Evolutionary conservation across 106 monocot species (phyloP).

Genomic region (Acanthochlamys bracteata): DNA sequence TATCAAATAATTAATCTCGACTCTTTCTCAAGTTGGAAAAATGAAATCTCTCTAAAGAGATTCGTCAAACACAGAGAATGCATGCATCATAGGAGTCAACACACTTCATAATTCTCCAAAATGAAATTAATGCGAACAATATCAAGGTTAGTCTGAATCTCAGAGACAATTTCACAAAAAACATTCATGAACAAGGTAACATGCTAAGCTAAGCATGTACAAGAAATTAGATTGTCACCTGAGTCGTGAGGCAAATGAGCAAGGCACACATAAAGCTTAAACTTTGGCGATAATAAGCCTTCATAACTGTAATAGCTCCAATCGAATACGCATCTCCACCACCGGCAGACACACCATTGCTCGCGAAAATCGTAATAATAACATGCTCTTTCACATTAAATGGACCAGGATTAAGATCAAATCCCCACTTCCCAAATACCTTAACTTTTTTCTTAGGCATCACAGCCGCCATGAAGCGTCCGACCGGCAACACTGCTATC

Average conservation of each 20-base stretch:
- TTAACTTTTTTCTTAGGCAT: conserved; percentile 47
- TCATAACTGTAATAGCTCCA: conserved; percentile 86
- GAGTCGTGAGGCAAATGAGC: conserved; percentile 78
- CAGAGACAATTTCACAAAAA: too few relatives aligned
- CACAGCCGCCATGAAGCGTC: conserved; percentile 64
- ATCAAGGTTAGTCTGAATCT: too few relatives aligned
- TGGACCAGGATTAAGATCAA: conserved; percentile 73
- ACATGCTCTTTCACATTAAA: conserved; percentile 98
- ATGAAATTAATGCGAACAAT: too few relatives aligned
- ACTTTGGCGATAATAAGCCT: conserved; percentile 75
- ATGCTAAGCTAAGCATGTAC: neutral
- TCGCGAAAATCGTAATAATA: conserved; percentile 85
- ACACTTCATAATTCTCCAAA: too few relatives aligned
- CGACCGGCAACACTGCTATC: conserved; percentile 67
- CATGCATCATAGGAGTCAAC: too few relatives aligned
- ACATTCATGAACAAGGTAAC: too few relatives aligned
- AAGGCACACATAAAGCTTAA: conserved; percentile 60
- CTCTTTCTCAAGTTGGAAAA: too few relatives aligned
- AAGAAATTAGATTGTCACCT: conserved; percentile 22
- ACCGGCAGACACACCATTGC: conserved; percentile 68
- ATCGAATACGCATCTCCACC: conserved; percentile 91
- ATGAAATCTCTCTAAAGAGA: too few relatives aligned
- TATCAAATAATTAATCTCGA: too few relatives aligned
- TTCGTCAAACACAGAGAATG: too few relatives aligned
- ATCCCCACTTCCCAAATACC: conserved; percentile 19